Conservation (phyloP, 345 rosid genomes). For the Salix viminalis region DNA sequence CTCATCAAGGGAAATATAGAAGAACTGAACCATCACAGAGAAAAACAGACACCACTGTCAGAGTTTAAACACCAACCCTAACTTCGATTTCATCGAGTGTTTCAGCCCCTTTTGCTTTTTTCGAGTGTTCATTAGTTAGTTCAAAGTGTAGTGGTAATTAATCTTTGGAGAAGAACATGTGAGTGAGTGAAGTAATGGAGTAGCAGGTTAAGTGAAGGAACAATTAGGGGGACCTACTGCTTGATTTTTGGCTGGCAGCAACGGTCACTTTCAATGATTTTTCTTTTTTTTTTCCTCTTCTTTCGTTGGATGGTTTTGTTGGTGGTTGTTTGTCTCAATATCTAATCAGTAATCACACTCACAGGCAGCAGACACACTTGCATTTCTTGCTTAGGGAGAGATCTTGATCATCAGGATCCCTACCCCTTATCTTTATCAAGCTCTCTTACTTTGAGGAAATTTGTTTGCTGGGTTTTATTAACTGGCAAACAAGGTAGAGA, state of each 20-base stretch:
- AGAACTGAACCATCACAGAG: neutral
- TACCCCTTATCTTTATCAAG: slow-evolving; percentile 17
- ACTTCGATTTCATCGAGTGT: slow-evolving; percentile 37
- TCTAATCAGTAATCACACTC: slow-evolving; percentile 45
- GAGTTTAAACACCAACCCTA: slow-evolving; percentile 18
- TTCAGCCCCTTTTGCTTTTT: slow-evolving; percentile 9
- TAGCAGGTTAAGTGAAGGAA: slow-evolving; percentile 43
- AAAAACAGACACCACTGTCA: neutral
- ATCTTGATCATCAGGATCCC: slow-evolving; percentile 31
- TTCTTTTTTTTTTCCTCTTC: neutral
- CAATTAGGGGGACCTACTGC: slow-evolving; percentile 59
- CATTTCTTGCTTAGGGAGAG: slow-evolving; percentile 33
- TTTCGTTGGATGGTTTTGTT: slow-evolving; percentile 33
- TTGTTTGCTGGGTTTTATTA: slow-evolving; percentile 13
- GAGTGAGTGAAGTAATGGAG: slow-evolving; percentile 14
- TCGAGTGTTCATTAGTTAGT: slow-evolving; percentile 17
- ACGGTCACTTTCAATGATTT: slow-evolving; percentile 78
- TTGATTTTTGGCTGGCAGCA: slow-evolving; percentile 67
- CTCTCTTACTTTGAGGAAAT: slow-evolving; percentile 15
- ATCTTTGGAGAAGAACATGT: slow-evolving; percentile 6
- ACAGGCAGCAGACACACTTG: slow-evolving; percentile 16
- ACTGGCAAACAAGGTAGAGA: neutral
- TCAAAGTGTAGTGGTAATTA: slow-evolving; percentile 1
- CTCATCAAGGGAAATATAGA: neutral
- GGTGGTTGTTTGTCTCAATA: slow-evolving; percentile 42